Percentiles rank a stretch among this genome's conserved stretches.
Conservation (phyloP, 139 green algal species). For the Haematococcus lacustris region DNA sequence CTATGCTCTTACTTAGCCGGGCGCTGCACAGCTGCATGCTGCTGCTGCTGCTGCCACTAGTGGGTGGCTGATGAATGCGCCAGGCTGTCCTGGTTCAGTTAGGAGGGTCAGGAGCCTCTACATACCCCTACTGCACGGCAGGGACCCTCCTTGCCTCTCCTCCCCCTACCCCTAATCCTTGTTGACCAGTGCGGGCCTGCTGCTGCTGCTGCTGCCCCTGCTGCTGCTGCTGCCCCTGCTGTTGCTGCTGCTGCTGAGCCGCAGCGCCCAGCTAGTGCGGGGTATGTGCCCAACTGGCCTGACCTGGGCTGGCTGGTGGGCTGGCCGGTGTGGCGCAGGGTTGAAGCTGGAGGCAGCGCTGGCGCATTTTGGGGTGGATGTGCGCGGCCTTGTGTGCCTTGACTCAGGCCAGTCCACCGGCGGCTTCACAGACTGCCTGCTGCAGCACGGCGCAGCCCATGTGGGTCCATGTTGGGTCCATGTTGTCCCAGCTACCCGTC, state of each 20-base stretch:
- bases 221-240: not conserved
- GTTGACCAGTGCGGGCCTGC: not conserved
- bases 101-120: not conserved
- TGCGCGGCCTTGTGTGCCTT: slow-evolving; percentile 56
- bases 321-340: slow-evolving; percentile 65
- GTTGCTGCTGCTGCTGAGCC: slow-evolving; percentile 37
- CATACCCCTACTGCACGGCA: not conserved
- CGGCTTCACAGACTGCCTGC: slow-evolving; percentile 94
- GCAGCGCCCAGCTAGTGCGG: too few species aligned
- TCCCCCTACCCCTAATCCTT: not conserved
- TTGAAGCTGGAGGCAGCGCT: slow-evolving; percentile 92
- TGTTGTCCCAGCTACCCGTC: not conserved
- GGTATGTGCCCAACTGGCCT: too few species aligned
- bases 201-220: not conserved
- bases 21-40: not conserved
- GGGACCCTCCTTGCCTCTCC: not conserved
- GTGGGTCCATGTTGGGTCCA: slow-evolving; percentile 34
- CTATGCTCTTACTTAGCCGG: not conserved
- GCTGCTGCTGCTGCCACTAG: not conserved
- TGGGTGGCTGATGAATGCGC: not conserved
- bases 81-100: not conserved
- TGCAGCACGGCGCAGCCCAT: slow-evolving; percentile 77
- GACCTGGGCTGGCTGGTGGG: too few species aligned
- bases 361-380: slow-evolving; percentile 72
- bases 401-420: slow-evolving; percentile 93